Conservation (phyloP, 495 filamentous ascomycete genomes). For the Xylaria scruposa region DNA sequence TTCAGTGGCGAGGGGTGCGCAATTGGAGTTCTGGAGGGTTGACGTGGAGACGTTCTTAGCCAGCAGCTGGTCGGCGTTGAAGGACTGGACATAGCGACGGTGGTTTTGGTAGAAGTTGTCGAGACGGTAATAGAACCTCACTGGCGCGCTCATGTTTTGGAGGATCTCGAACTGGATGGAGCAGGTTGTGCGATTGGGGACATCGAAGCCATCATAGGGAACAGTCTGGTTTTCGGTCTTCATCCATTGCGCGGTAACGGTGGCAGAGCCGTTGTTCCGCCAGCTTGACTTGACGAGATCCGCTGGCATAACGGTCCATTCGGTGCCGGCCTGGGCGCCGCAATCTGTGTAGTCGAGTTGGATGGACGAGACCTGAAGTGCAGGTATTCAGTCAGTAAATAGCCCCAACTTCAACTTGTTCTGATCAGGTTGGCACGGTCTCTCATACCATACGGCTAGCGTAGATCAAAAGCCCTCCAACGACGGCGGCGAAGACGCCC, state of each 20-base stretch:
- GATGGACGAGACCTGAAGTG: constrained; percentile 82
- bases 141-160: constrained; percentile 75
- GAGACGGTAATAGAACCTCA: constrained; percentile 91
- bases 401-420: neutral
- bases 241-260: constrained; percentile 40
- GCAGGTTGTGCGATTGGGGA: constrained; percentile 57
- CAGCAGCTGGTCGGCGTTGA: constrained; percentile 81
- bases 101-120: constrained; percentile 99
- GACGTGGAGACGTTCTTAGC: constrained; percentile 67
- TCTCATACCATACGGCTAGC: constrained; percentile 72
- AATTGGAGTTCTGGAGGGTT: constrained; percentile 70
- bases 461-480: constrained; percentile 84
- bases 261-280: constrained; percentile 36
- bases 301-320: constrained; percentile 54
- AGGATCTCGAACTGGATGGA: constrained; percentile 77
- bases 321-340: constrained; percentile 52
- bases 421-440: neutral
- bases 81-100: constrained; percentile 89
- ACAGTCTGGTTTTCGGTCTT: constrained; percentile 33
- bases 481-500: constrained; percentile 85
- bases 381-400: constrained; percentile 24
- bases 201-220: constrained; percentile 32
- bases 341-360: constrained; percentile 90
- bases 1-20: constrained; percentile 73
- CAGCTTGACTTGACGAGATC: constrained; percentile 73